phyloP scores from a whole-genome alignment of 2,329 filamentous ascomycete species.

The Diplodia sapinea region DNA sequence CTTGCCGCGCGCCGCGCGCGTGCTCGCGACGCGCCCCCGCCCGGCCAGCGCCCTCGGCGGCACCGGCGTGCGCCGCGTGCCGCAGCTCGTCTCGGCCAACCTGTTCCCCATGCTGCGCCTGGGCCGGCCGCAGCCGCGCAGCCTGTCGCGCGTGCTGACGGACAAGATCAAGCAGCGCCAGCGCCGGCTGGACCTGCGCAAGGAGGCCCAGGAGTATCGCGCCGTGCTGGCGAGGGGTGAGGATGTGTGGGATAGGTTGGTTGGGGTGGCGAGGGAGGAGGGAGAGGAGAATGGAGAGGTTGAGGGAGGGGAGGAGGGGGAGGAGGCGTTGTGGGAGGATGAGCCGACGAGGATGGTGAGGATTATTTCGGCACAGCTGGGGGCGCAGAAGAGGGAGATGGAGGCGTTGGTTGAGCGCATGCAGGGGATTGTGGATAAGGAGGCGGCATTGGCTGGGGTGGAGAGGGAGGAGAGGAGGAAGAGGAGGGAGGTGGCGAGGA shows the following conservation, averaged over 20 bases:
- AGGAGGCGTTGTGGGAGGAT: constrained; percentile 40
- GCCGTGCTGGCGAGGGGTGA: constrained; percentile 50
- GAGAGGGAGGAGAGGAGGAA: constrained; percentile 38
- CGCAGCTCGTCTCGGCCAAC: constrained; percentile 61
- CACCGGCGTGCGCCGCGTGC: constrained; percentile 62
- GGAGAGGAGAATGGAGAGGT: constrained; percentile 24
- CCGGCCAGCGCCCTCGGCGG: constrained; percentile 56
- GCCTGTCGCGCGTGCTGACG: constrained; percentile 64
- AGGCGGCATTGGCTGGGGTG: constrained; percentile 51
- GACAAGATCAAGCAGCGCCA: constrained; percentile 57
- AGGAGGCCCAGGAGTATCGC: constrained; percentile 50
- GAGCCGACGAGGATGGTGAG: constrained; percentile 22
- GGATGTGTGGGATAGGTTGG: constrained; percentile 56
- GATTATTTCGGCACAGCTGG: constrained; percentile 16
- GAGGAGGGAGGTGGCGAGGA: background rate
- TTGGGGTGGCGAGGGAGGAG: constrained; percentile 36
- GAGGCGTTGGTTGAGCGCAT: constrained; percentile 48
- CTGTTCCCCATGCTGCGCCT: constrained; percentile 70
- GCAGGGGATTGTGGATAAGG: constrained; percentile 55
- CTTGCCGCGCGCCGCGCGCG: constrained; percentile 45
- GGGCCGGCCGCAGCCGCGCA: constrained; percentile 67
- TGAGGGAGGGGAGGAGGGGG: constrained; percentile 20
- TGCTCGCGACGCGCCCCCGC: constrained; percentile 60
- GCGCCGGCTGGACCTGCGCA: constrained; percentile 44
- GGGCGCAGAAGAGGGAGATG: constrained; percentile 39